Base-by-base conservation (phyloP, 2,329 filamentous ascomycete genomes). In the Trichoderma sp. region DNA sequence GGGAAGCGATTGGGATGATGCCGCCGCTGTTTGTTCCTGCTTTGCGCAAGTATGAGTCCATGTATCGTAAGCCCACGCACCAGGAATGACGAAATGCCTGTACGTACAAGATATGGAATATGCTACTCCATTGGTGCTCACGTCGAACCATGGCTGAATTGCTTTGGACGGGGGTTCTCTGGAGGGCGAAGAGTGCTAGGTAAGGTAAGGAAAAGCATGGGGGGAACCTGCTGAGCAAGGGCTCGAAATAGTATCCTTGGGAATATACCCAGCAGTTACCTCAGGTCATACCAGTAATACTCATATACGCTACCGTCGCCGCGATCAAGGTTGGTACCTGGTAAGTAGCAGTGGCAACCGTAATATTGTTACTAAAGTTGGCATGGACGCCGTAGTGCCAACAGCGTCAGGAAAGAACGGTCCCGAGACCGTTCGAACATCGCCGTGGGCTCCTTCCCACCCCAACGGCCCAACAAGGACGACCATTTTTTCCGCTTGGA, bases 321-420 rank as follows among this genome's bases (percentile, higher is more conserved):
- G 56, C 26, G 28, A 30, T 12, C 56, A n/a, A 32, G 15, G 56
- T 14, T 32, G 26, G 56, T 58, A 32, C 18, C 56, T n/a, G 28
- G 56, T n/a, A 58, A 14, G 28, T 32, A 30, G 11, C 62, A 65
- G 47, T 21, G 51, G 30, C 24, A 56, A 24, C 21, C 47, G 30
- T 30, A 57, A 34, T 66, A 36, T 26, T 66, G 51, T 67, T 68
- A 12, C 66, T 69, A 69, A 69, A 69, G 11, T 69, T 69, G 62
- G 62, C 62, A 51, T 53, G 24, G 34, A 47, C 36, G 66, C 56
- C 24, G 51, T 30, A 53, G 62, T 65, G 56, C 66, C 66, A 69
- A 61, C 66, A 61, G 65, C 53, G 14, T 30, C 32, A 60, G 53
- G 24, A 58, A 24, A 68, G 18, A 68, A 39, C 39, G 21, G 30